These are phyloP conservation scores for Pseudogymnoascus sp. DNA, from an alignment of 2,329 filamentous ascomycete species.

Conservation along the genomic window DNA sequence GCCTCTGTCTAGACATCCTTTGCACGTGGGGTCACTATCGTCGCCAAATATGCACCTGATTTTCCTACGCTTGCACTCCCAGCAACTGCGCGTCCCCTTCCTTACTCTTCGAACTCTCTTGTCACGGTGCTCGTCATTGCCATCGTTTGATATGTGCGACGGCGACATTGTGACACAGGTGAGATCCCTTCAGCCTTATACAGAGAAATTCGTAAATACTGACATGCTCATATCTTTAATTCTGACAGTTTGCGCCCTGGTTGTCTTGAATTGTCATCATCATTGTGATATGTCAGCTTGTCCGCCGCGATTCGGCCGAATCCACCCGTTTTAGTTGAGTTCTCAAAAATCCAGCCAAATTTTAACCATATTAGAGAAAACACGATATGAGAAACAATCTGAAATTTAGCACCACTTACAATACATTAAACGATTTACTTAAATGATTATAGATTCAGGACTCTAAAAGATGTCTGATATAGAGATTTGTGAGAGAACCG, in stretches of 20 bases:
- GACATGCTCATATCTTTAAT: neutral
- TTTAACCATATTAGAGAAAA: neutral
- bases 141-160: neutral
- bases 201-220: neutral
- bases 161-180: neutral
- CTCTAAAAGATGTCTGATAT: neutral
- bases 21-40: conserved; percentile 33
- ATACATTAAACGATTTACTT: neutral
- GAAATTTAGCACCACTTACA: neutral
- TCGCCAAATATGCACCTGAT: conserved; percentile 39
- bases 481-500: neutral
- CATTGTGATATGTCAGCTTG: neutral
- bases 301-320: conserved; percentile 2
- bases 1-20: conserved; percentile 36
- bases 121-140: conserved; percentile 19
- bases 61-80: conserved; percentile 51
- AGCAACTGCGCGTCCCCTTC: conserved; percentile 49
- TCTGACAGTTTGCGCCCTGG: neutral
- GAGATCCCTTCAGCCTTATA: neutral
- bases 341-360: neutral
- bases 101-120: conserved; percentile 19
- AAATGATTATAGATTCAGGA: neutral
- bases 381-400: neutral
- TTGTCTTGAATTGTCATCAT: conserved; percentile 7
- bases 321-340: neutral